Conservation (phyloP, 2,329 filamentous ascomycete genomes). For the Phialophora expanda region DNA sequence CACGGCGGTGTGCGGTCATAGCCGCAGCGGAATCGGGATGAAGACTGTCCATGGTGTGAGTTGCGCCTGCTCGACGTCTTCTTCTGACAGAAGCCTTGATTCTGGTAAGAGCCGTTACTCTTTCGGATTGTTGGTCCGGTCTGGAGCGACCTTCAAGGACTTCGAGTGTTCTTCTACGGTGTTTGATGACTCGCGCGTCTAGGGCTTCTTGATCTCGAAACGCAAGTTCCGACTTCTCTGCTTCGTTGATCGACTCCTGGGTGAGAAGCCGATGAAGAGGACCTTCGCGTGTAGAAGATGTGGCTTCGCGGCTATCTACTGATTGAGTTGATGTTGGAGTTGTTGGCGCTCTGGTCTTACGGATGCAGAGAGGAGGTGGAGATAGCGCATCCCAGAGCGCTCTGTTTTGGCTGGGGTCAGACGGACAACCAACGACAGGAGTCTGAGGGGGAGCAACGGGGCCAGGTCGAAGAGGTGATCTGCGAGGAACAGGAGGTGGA, state of each 20-base stretch:
- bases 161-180: constrained; percentile 21
- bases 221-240: not conserved
- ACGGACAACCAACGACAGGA: not conserved
- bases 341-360: constrained; percentile 19
- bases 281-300: not conserved
- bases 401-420: constrained; percentile 17
- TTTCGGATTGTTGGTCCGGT: constrained; percentile 5
- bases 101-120: not conserved
- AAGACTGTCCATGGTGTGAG: constrained; percentile 34
- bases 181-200: constrained; percentile 13
- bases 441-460: not conserved
- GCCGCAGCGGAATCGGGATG: constrained; percentile 41
- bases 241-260: constrained; percentile 6
- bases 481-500: constrained; percentile 21
- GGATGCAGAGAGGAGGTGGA: constrained; percentile 28
- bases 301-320: not conserved
- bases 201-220: constrained; percentile 10
- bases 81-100: constrained; percentile 18
- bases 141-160: constrained; percentile 19
- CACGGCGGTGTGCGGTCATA: constrained; percentile 56
- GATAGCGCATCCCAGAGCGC: constrained; percentile 27
- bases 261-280: constrained; percentile 1
- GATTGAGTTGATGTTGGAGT: not conserved
- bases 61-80: constrained; percentile 47
- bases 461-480: constrained; percentile 23